phyloP scores from a whole-genome alignment of 2,329 filamentous ascomycete species.

The Zalaria obscura region DNA sequence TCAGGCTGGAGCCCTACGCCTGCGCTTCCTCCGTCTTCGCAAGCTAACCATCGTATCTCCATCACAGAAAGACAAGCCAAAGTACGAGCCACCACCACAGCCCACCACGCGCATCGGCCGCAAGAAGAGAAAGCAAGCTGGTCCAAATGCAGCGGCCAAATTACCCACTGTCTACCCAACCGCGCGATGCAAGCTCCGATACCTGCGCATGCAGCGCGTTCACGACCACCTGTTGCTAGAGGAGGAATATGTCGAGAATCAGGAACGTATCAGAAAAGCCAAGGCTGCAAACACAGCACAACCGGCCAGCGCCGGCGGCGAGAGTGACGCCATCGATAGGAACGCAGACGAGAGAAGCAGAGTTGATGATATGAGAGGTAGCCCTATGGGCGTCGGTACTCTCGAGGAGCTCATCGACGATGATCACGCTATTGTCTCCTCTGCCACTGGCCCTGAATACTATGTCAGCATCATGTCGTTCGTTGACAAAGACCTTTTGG shows the following conservation, averaged over 20 bases:
- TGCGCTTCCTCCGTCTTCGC: background rate
- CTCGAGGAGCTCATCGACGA: slow-evolving; percentile 98
- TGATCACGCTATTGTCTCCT: slow-evolving; percentile 96
- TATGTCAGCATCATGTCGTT: slow-evolving; percentile 99
- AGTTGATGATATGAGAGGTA: slow-evolving; percentile 96
- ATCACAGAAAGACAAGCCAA: slow-evolving; percentile 91
- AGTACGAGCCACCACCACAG: slow-evolving; percentile 96
- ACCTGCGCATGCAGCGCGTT: slow-evolving; percentile 95
- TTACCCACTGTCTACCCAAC: slow-evolving; percentile 89
- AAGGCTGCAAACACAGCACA: slow-evolving; percentile 63
- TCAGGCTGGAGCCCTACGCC: background rate
- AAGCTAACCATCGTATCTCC: background rate
- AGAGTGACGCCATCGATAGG: slow-evolving; percentile 66
- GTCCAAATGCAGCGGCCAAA: slow-evolving; percentile 88
- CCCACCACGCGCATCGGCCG: slow-evolving; percentile 93
- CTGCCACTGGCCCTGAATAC: slow-evolving; percentile 93
- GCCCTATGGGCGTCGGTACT: slow-evolving; percentile 95
- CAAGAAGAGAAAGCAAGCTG: slow-evolving; percentile 94
- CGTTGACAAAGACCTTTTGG: slow-evolving; percentile 94
- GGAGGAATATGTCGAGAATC: slow-evolving; percentile 98
- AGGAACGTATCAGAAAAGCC: slow-evolving; percentile 86
- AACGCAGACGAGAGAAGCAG: slow-evolving; percentile 89
- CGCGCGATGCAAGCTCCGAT: slow-evolving; percentile 90
- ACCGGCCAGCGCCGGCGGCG: slow-evolving; percentile 42
- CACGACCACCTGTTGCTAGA: slow-evolving; percentile 95